Evolutionary conservation across 352 stramenopile genomes (phyloP), one percentile per base, ranked within the genome.

Genomic region (Phytophthora megakarya): DNA sequence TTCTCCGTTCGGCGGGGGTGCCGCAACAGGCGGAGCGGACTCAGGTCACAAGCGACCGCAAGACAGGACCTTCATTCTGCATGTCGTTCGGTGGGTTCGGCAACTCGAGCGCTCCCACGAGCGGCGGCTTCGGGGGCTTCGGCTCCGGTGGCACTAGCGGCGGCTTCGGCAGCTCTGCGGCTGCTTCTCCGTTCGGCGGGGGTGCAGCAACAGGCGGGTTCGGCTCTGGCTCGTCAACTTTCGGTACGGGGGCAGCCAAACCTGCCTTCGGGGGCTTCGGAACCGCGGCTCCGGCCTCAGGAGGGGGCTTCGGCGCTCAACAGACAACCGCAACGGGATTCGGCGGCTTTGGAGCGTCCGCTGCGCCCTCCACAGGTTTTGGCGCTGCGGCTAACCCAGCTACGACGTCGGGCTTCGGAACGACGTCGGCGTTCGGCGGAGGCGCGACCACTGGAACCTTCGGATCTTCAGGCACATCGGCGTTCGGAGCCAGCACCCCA

Each of bases 21-120:
- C 53, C 0, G 15, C 68, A 3, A 67, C 65, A 15, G 69, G 63
- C 49, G 53, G 55, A n/a, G n/a, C n/a, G n/a, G n/a, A 40, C 43
- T 38, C 28, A 46, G 26, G 49, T 47, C 60, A 26, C 23, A 53
- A 53, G 46, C 8, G 16, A 56, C 37, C 37, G 16, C 45, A 25
- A 64, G 23, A 21, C 18, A 55, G 49, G 62, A 72, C 56, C 49
- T 65, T 68, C 33, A 65, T 40, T 69, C 60, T 19, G 21, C 58
- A 84, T 84, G 76, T 85, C 76, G 48, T 88, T 86, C 60, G 69
- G 72, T 50, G 68, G 72, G 16, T 86, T 86, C 44, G 78, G 81
- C 35, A 73, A 65, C 42, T 63, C 55, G 42, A 73, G 57, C 26
- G 44, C 80, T 21, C 72, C 79, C 33, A 52, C 72, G 18, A 80